Evolutionary conservation across 1,284 basidiomycete genomes (phyloP).

Genomic region (Jaminaea rosea): DNA sequence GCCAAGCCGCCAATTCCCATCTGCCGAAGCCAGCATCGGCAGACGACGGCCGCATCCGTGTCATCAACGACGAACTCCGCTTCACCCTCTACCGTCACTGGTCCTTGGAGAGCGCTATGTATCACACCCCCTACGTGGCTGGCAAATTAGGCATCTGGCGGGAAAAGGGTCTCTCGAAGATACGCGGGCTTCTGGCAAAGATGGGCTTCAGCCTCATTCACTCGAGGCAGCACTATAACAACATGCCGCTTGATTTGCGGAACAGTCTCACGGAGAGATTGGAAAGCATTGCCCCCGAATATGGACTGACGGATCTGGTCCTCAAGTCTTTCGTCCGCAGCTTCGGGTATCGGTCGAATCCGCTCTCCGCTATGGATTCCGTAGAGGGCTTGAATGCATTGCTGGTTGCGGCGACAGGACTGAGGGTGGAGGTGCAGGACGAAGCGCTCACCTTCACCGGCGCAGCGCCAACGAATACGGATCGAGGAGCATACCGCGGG

Average conservation of each 20-base stretch:
- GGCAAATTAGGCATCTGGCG: constrained; percentile 93
- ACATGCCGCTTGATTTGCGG: constrained; percentile 95
- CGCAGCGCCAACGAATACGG: background rate
- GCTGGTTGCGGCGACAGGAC: constrained; percentile 80
- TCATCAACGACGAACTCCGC: constrained; percentile 48
- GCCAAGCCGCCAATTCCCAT: background rate
- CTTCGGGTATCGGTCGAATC: constrained; percentile 76
- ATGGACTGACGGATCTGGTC: constrained; percentile 85
- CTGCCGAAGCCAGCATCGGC: constrained; percentile 18
- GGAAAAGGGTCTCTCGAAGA: constrained; percentile 75
- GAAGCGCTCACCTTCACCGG: constrained; percentile 30
- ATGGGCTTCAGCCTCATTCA: constrained; percentile 95
- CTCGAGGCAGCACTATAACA: constrained; percentile 82
- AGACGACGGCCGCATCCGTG: constrained; percentile 35
- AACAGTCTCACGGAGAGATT: constrained; percentile 70
- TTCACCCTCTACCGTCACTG: constrained; percentile 95
- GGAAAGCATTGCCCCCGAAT: constrained; percentile 84
- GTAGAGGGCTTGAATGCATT: constrained; percentile 82
- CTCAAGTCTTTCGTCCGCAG: constrained; percentile 88
- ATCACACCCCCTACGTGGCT: constrained; percentile 91
- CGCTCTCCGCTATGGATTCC: constrained; percentile 82
- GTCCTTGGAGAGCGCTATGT: constrained; percentile 96
- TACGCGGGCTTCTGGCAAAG: constrained; percentile 88
- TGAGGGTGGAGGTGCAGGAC: constrained; percentile 68
- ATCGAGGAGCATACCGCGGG: constrained; percentile 8